Evolutionary conservation across 495 filamentous ascomycete genomes (phyloP), one percentile per base, ranked within the genome.

Genomic region (Aspergillus haitiensis): DNA sequence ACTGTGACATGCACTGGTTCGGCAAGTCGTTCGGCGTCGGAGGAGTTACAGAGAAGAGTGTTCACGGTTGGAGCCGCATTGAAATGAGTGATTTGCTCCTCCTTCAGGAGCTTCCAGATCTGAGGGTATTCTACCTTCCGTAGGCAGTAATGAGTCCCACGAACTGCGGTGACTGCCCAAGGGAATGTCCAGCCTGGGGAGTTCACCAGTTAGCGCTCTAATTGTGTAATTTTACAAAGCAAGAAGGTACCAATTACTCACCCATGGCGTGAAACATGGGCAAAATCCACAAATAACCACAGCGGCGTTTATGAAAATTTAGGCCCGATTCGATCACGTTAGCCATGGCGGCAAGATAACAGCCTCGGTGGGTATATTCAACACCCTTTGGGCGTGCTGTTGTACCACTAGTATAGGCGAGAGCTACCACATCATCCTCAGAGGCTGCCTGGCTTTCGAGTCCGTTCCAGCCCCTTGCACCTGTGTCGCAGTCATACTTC

Each of bases 261-360:
- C 93, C 93, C 65, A 89, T 84, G 21, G 94, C 94, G 78, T 98
- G 94, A 69, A 98, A 98, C 92, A 97, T 94, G 2, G 92, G 92
- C 51, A 97, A 71, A 33, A 88, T 97, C 92, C 92, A 97, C 37
- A 97, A 78, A 76, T 95, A 97, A 60, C 84, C 84, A 71, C 88
- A 90, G 53, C 89, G 74, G 13, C 85, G 87, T 0, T 69, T 71
- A 53, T 84, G 76, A 42, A 77, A 81, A 70, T 94, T 96, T 40
- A 98, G 76, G 0, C 90, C 89, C 9, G 88, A 91, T 72, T 98
- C 94, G 46, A 98, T 84, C 6, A 97, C 73, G 71, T 98, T 98
- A 2, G 74, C 93, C 55, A 97, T 61, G 0, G 92, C 80, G 0
- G 90, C 94, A 8, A 98, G 78, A 70, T 98, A 98, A 12, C 82